Percentiles rank a stretch among this genome's conserved stretches.
phyloP scores from a whole-genome alignment of 805 yeast genomes.

The Ogataea kodamae region DNA sequence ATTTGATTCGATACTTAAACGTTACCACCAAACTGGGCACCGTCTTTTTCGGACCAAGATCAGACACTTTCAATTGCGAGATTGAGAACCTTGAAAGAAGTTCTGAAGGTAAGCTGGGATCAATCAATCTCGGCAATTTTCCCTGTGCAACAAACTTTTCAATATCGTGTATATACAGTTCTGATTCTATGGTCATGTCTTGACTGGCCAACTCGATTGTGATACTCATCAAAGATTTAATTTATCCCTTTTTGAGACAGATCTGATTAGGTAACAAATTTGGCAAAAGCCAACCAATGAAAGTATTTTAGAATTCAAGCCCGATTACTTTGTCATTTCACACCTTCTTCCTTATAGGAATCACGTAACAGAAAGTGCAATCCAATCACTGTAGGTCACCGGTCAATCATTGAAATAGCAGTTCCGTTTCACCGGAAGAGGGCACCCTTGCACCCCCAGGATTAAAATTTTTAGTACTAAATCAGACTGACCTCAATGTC shows the following conservation, averaged over 20 bases:
- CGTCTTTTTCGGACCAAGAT: conserved; percentile 9
- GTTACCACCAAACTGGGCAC: conserved; percentile 5
- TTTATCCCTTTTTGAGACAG: conserved; percentile 5
- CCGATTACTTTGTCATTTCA: too few species aligned
- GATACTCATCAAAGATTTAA: conserved; percentile 3
- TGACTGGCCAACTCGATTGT: not conserved
- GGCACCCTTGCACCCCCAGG: conserved; percentile 6
- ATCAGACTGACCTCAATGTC: conserved; percentile 48
- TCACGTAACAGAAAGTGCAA: too few species aligned
- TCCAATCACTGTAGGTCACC: too few species aligned
- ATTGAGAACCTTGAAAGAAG: conserved; percentile 15
- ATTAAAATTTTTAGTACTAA: conserved; percentile 5
- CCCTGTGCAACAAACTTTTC: conserved; percentile 8
- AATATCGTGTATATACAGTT: conserved; percentile 1
- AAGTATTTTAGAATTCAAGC: too few species aligned
- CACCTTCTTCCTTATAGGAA: too few species aligned
- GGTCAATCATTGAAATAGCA: too few species aligned
- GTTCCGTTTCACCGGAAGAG: conserved; percentile 8
- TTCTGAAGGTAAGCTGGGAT: conserved; percentile 17
- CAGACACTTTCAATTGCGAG: conserved; percentile 19
- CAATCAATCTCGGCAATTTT: conserved; percentile 20
- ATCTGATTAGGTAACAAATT: conserved; percentile 9
- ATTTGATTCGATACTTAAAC: conserved; percentile 5
- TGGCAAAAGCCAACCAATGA: too few species aligned
- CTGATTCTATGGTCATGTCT: not conserved